Percentiles rank a stretch among this genome's conserved stretches.
Conservation (phyloP, 768 basidiomycete genomes). For the Hericium erinaceus region DNA sequence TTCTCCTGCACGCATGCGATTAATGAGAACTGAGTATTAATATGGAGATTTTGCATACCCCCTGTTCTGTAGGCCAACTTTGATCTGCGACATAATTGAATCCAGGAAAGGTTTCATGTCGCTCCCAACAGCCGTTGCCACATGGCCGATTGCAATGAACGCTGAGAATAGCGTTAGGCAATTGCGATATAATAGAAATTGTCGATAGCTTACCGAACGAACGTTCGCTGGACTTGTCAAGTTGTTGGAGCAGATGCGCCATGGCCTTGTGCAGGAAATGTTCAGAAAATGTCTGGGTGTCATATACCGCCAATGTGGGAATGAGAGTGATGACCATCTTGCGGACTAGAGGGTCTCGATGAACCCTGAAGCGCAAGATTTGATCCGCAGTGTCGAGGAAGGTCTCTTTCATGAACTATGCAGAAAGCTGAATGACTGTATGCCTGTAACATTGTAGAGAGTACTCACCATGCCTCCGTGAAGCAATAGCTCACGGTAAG, state of each 20-base stretch:
- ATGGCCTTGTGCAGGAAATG: constrained; percentile 91
- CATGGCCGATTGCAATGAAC: constrained; percentile 94
- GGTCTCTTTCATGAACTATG: constrained; percentile 79
- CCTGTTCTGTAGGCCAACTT: constrained; percentile 76
- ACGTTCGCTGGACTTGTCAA: constrained; percentile 84
- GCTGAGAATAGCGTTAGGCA: constrained; percentile 36
- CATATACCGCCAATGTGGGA: constrained; percentile 89
- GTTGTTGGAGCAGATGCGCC: constrained; percentile 79
- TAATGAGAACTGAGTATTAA: constrained; percentile 22
- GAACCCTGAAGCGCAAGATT: constrained; percentile 79
- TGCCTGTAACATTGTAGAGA: neutral
- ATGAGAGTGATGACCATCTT: constrained; percentile 95
- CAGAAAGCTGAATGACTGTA: neutral
- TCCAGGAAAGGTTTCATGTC: constrained; percentile 97
- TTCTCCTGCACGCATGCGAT: constrained; percentile 46
- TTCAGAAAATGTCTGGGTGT: constrained; percentile 85
- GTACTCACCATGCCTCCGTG: constrained; percentile 86
- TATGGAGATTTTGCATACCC: constrained; percentile 45
- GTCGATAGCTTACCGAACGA: constrained; percentile 57
- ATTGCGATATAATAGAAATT: neutral
- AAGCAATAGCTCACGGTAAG: constrained; percentile 82
- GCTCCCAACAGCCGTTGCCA: constrained; percentile 82
- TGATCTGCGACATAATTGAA: constrained; percentile 81
- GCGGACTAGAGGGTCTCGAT: constrained; percentile 80
- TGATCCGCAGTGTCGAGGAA: constrained; percentile 85